Conservation (phyloP, 352 stramenopile species). For the Phytophthora meadii region DNA sequence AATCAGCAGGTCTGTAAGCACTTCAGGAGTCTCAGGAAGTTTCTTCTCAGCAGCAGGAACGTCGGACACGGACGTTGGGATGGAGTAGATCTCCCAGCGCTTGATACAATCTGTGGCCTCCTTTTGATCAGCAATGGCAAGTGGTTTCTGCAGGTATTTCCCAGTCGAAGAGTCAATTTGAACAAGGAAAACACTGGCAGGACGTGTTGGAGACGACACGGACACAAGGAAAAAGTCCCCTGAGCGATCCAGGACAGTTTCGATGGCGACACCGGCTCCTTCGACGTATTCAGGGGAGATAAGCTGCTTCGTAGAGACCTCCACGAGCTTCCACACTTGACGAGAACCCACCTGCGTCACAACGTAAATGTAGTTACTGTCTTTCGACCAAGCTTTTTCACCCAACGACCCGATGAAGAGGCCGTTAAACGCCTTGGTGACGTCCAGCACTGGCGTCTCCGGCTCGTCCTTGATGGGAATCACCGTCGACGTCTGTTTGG, state of each 20-base stretch:
- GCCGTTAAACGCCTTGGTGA: constrained; percentile 70
- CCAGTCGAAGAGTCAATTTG: constrained; percentile 51
- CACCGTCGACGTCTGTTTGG: constrained; percentile 64
- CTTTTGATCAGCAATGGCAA: constrained; percentile 62
- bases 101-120: constrained; percentile 46
- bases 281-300: constrained; percentile 64
- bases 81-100: constrained; percentile 67
- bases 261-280: constrained; percentile 45
- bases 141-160: constrained; percentile 41
- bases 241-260: constrained; percentile 59
- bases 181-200: constrained; percentile 66
- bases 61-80: constrained; percentile 62
- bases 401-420: constrained; percentile 66
- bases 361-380: constrained; percentile 69
- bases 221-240: constrained; percentile 53
- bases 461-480: constrained; percentile 73
- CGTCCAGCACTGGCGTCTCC: constrained; percentile 26
- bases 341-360: constrained; percentile 75
- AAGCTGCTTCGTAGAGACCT: constrained; percentile 57
- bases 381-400: constrained; percentile 61
- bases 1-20: constrained; percentile 57
- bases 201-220: constrained; percentile 60
- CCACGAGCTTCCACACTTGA: constrained; percentile 73
- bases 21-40: constrained; percentile 33
- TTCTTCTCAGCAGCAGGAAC: constrained; percentile 43